These are phyloP conservation scores for Cercospora nicotianae DNA, from an alignment of 2,329 filamentous ascomycete species.

Conservation along the genomic window DNA sequence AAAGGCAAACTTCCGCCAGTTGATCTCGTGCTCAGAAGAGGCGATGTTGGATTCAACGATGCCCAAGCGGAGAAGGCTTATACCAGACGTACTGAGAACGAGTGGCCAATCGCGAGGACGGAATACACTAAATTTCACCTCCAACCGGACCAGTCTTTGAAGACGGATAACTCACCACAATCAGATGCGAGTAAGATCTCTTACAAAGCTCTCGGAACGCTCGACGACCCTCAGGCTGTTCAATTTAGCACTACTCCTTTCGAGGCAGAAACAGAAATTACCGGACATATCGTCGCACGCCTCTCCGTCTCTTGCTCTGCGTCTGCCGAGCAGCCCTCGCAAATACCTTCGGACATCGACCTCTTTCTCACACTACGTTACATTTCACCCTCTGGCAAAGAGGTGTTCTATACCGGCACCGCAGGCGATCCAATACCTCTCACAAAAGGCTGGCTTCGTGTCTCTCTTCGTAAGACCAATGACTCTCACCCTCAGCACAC, in stretches of 20 bases:
- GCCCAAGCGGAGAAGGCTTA: slow-evolving; percentile 60
- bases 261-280: slow-evolving; percentile 66
- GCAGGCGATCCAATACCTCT: slow-evolving; percentile 64
- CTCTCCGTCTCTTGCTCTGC: slow-evolving; percentile 57
- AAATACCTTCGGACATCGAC: slow-evolving; percentile 57
- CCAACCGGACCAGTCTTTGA: slow-evolving; percentile 49
- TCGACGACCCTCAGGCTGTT: slow-evolving; percentile 53
- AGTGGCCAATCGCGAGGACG: slow-evolving; percentile 68
- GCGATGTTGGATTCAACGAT: slow-evolving; percentile 67
- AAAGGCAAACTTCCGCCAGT: slow-evolving; percentile 62
- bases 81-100: slow-evolving; percentile 56
- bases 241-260: slow-evolving; percentile 62
- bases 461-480: slow-evolving; percentile 57
- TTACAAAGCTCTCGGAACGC: slow-evolving; percentile 61
- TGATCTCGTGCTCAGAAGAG: slow-evolving; percentile 62
- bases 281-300: slow-evolving; percentile 65
- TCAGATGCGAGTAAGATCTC: slow-evolving; percentile 38
- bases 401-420: slow-evolving; percentile 66
- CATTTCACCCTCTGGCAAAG: slow-evolving; percentile 54
- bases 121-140: slow-evolving; percentile 64
- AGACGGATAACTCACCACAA: slow-evolving; percentile 10
- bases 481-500: slow-evolving; percentile 53
- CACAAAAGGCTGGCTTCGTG: slow-evolving; percentile 64
- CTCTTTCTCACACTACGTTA: slow-evolving; percentile 63
- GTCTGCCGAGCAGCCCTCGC: slow-evolving; percentile 26